Conservation (phyloP, 176 grass and related monocot species). For the Musa beccarii region DNA sequence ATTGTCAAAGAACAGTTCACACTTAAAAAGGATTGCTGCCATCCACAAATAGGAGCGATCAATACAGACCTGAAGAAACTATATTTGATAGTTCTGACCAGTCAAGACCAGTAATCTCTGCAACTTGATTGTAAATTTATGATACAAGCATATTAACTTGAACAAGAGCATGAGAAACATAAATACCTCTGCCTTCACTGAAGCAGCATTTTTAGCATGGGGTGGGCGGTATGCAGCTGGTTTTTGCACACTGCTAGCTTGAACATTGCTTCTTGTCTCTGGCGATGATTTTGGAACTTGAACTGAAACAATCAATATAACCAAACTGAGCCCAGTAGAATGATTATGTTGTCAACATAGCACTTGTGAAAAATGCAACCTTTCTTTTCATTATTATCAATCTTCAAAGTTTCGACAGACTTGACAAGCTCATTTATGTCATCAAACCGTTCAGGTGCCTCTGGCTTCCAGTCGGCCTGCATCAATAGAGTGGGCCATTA, state of each 20-base stretch:
- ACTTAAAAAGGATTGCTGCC: background rate
- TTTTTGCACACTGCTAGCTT: conserved; percentile 27
- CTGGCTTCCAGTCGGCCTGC: conserved; percentile 82
- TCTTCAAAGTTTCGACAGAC: conserved; percentile 58
- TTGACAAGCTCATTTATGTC: conserved; percentile 66
- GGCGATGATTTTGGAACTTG: conserved; percentile 55
- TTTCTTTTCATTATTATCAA: conserved; percentile 74
- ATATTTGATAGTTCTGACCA: background rate
- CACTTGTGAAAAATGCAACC: conserved; percentile 36
- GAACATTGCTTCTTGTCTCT: conserved; percentile 52
- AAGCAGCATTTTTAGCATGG: conserved; percentile 63
- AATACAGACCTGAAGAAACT: background rate
- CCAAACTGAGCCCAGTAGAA: conserved; percentile 9
- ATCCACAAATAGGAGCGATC: too few relatives aligned
- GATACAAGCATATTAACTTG: background rate
- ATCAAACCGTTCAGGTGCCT: conserved; percentile 75
- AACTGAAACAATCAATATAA: conserved; percentile 33
- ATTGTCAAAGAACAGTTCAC: background rate
- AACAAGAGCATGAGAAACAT: background rate
- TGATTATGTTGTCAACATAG: conserved; percentile 18
- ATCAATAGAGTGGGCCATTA: background rate
- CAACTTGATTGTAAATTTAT: background rate
- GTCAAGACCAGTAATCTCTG: background rate
- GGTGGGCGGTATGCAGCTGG: conserved; percentile 79
- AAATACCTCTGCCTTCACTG: conserved; percentile 76